Evolutionary conservation across 1,284 basidiomycete species (phyloP).

Genomic region (Apiotrichum brassicae): DNA sequence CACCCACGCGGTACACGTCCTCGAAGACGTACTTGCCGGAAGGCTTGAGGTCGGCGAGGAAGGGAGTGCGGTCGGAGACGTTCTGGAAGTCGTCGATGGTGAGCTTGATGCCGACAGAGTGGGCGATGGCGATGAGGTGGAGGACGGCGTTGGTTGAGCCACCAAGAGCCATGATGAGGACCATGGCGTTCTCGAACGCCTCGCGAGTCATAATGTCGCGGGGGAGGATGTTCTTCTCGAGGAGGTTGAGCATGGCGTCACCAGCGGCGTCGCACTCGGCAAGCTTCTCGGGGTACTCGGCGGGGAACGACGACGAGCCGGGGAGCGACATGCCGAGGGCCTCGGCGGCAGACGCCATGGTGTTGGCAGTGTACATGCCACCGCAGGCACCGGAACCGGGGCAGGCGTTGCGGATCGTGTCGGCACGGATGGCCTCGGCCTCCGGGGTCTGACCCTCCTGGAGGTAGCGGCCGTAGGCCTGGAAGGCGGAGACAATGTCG

Average conservation of each 20-base stretch:
- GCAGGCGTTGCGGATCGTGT: constrained; percentile 84
- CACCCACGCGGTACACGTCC: constrained; percentile 85
- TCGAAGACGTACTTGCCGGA: constrained; percentile 96
- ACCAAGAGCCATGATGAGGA: constrained; percentile 86
- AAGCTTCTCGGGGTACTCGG: constrained; percentile 70
- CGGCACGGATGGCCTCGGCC: constrained; percentile 73
- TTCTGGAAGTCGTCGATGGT: constrained; percentile 90
- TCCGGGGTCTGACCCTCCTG: constrained; percentile 75
- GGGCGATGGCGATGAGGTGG: constrained; percentile 88
- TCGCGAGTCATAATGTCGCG: constrained; percentile 91
- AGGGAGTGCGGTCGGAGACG: constrained; percentile 83
- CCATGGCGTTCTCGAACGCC: constrained; percentile 97
- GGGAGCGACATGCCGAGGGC: constrained; percentile 91
- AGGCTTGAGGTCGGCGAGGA: constrained; percentile 89
- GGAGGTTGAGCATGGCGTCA: constrained; percentile 69
- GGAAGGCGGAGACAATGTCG: constrained; percentile 92
- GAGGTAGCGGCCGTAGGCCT: constrained; percentile 86
- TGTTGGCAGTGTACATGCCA: constrained; percentile 90
- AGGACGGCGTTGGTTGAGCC: constrained; percentile 91
- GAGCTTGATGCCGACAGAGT: constrained; percentile 78
- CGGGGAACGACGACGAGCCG: constrained; percentile 92
- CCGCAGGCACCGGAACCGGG: constrained; percentile 95
- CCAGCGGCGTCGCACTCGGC: constrained; percentile 79
- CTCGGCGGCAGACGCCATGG: constrained; percentile 89
- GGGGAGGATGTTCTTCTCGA: constrained; percentile 88